These are phyloP conservation scores for Mucor piriformis DNA, from an alignment of 371 early-diverging fungal genomes.

Conservation along the genomic window DNA sequence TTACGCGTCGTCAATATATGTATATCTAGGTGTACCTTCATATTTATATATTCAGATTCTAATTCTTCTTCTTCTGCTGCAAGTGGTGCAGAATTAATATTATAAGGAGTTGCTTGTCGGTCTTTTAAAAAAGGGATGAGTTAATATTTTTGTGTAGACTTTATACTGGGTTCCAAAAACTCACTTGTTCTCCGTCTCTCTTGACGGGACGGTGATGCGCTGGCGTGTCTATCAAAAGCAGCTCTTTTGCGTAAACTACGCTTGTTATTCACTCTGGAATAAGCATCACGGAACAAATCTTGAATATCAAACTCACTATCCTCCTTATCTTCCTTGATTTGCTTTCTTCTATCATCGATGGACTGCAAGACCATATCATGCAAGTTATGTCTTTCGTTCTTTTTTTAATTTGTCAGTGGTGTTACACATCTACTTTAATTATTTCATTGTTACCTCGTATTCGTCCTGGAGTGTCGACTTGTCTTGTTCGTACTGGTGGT, in stretches of 20 bases:
- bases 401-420: too few relatives aligned
- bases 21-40: constrained; percentile 20
- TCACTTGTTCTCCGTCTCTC: constrained; percentile 29
- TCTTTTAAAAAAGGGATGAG: constrained; percentile 5
- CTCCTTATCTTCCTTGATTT: constrained; percentile 24
- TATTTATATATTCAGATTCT: constrained; percentile 25
- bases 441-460: constrained; percentile 19
- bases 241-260: constrained; percentile 20
- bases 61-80: constrained; percentile 31
- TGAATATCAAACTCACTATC: constrained; percentile 7
- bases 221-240: constrained; percentile 7
- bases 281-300: constrained; percentile 27
- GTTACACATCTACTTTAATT: background rate
- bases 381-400: constrained; percentile 28
- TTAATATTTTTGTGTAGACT: background rate
- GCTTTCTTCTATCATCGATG: constrained; percentile 26
- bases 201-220: constrained; percentile 26
- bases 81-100: constrained; percentile 25
- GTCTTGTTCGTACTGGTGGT: constrained; percentile 29
- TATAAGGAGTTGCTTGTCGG: constrained; percentile 22
- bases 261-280: constrained; percentile 12
- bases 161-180: background rate
- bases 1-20: background rate
- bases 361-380: constrained; percentile 25
- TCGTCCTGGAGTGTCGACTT: constrained; percentile 22